Evolutionary conservation across 805 yeast species (phyloP), one percentile per base, ranked within the genome.

Genomic region (Teunomyces tritomae): DNA sequence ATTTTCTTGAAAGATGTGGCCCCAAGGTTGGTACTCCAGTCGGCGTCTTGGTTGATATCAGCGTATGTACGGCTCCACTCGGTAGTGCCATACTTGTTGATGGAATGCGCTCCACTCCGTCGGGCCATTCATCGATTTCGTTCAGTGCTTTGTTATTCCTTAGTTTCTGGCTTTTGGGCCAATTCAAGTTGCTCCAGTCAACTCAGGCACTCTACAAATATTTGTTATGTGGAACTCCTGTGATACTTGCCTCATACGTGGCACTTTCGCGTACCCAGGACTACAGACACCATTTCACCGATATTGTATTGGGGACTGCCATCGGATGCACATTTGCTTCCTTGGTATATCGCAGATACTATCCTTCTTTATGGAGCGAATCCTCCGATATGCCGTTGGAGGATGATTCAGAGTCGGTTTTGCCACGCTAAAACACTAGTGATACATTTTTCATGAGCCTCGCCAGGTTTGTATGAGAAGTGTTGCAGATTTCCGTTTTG

Each of bases 31-130:
- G 56, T 3, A 63, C 73, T 8, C 27, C 49, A 1, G 11, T 28
- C n/a, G 53, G 62, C 39, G 46, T 11, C 26, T 61, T 60, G 35
- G 72, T 69, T 7, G 65, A 59, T 17, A 49, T 67, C 27, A 56
- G 58, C 11, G 67, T 66, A 3, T 71, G 76, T 49, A 59, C 70
- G 2, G 59, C 63, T 1, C 70, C 71, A 1, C 53, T 68, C 37
- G 71, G 73, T 4, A 47, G 51, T 13, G 49, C 53, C 49, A 50
- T 54, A 13, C 53, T 70, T 17, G 37, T 52, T 10, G 76, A 71
- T 48, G 76, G 76, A 4, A 57, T 70, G 65, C 66, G 68, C 47
- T 68, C 73, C 14, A 68, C 73, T 7, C 76, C 76, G 5, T 65
- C 70, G 35, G 76, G 74, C 29, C 74, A 70, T 51, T 65, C 73